Evolutionary conservation across 2,329 filamentous ascomycete species (phyloP).

Genomic region (Stachybotrys echinatus): DNA sequence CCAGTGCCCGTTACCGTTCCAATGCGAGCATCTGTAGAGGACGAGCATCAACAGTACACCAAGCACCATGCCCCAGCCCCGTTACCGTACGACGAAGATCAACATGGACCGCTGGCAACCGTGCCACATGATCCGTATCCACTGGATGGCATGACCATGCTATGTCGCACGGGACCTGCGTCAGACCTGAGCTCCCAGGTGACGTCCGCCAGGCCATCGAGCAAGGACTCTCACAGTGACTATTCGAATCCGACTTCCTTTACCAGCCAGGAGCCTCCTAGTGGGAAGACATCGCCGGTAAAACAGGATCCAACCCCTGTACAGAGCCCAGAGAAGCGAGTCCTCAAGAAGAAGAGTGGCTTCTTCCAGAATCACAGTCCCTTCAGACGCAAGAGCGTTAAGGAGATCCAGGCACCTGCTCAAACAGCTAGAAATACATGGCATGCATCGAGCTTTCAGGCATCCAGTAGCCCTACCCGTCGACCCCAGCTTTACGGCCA

Average conservation of each 20-base stretch:
- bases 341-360: slow-evolving; percentile 68
- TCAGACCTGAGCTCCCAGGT: slow-evolving; percentile 47
- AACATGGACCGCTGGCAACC: slow-evolving; percentile 56
- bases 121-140: slow-evolving; percentile 93
- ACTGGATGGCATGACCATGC: slow-evolving; percentile 94
- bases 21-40: slow-evolving; percentile 15
- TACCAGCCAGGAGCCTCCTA: slow-evolving; percentile 77
- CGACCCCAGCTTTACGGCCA: slow-evolving; percentile 34
- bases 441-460: slow-evolving; percentile 34
- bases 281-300: slow-evolving; percentile 66
- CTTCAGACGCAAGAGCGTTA: slow-evolving; percentile 88
- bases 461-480: slow-evolving; percentile 23
- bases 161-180: slow-evolving; percentile 70
- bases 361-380: slow-evolving; percentile 94
- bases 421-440: slow-evolving; percentile 53
- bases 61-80: slow-evolving; percentile 13
- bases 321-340: slow-evolving; percentile 56
- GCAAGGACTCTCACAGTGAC: slow-evolving; percentile 85
- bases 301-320: slow-evolving; percentile 54
- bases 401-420: slow-evolving; percentile 47
- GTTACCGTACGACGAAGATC: slow-evolving; percentile 39
- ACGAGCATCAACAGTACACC: slow-evolving; percentile 10
- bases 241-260: slow-evolving; percentile 85
- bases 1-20: slow-evolving; percentile 8
- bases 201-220: slow-evolving; percentile 67